phyloP scores from a whole-genome alignment of 352 stramenopile species.

The Thalassiosira livingstoniorum region DNA sequence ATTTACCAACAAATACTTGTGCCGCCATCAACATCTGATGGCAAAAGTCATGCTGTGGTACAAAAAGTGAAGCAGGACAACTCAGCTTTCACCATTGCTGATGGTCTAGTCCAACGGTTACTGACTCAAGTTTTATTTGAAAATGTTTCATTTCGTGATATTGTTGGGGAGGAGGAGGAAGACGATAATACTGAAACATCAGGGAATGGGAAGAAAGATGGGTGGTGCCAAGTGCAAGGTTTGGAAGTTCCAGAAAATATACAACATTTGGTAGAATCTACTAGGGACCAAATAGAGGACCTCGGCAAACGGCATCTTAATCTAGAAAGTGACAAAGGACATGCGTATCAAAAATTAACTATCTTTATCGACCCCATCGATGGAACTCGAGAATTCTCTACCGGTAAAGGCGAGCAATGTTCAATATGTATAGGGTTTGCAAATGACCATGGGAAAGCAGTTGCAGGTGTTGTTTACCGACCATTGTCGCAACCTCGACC shows the following conservation, averaged over 20 bases:
- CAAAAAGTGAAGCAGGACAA: slow-evolving; percentile 69
- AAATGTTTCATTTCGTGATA: slow-evolving; percentile 55
- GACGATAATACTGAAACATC: not conserved
- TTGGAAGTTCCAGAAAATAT: slow-evolving; percentile 38
- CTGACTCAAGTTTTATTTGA: slow-evolving; percentile 66
- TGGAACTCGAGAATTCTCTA: slow-evolving; percentile 80
- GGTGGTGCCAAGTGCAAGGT: slow-evolving; percentile 43
- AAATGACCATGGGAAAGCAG: slow-evolving; percentile 56
- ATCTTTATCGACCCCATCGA: slow-evolving; percentile 85
- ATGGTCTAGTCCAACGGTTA: slow-evolving; percentile 80
- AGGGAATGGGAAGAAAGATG: not conserved
- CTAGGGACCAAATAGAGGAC: slow-evolving; percentile 20
- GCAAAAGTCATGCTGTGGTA: slow-evolving; percentile 5
- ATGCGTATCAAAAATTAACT: slow-evolving; percentile 63
- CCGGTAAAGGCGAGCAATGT: slow-evolving; percentile 74
- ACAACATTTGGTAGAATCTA: slow-evolving; percentile 36
- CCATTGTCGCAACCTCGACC: slow-evolving; percentile 57
- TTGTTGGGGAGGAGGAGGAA: slow-evolving; percentile 59
- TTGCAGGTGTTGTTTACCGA: slow-evolving; percentile 78
- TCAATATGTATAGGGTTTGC: slow-evolving; percentile 80
- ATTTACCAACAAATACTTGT: slow-evolving; percentile 43
- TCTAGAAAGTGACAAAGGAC: not conserved
- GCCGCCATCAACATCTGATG: not conserved
- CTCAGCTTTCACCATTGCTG: slow-evolving; percentile 80
- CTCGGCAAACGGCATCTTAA: slow-evolving; percentile 30